Evolutionary conservation across 192 early-diverging fungal species (phyloP).

Genomic region (Fimicolochytrium jonesii): DNA sequence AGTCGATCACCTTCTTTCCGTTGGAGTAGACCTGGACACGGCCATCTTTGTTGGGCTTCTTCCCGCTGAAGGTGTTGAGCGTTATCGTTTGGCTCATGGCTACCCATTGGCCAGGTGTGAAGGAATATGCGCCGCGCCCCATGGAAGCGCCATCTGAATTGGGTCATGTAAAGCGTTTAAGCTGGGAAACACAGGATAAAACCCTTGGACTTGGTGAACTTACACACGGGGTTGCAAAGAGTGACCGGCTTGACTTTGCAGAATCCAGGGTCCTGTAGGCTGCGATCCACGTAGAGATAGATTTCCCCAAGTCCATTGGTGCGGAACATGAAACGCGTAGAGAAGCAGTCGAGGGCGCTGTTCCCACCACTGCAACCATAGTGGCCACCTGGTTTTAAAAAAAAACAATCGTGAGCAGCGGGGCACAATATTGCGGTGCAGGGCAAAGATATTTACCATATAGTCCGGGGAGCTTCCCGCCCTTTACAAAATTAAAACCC

Average conservation of each 20-base stretch:
- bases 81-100: slow-evolving; percentile 39
- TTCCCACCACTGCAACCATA: slow-evolving; percentile 42
- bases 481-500: slow-evolving; percentile 46
- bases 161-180: too few species aligned
- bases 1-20: slow-evolving; percentile 24
- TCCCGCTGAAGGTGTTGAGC: slow-evolving; percentile 25
- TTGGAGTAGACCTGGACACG: slow-evolving; percentile 21
- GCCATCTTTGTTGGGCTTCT: slow-evolving; percentile 23
- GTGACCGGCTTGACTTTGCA: slow-evolving; percentile 37
- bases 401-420: too few species aligned
- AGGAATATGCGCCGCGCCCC: slow-evolving; percentile 48
- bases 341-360: slow-evolving; percentile 47
- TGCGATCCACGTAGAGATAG: slow-evolving; percentile 39
- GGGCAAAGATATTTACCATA: neutral
- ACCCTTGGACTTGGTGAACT: too few species aligned
- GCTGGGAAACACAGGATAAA: too few species aligned
- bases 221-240: slow-evolving; percentile 43
- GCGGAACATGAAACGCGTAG: slow-evolving; percentile 50
- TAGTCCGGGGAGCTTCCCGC: slow-evolving; percentile 53
- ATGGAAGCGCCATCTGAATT: slow-evolving; percentile 44
- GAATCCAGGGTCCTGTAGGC: slow-evolving; percentile 6
- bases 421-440: neutral
- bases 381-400: slow-evolving; percentile 26
- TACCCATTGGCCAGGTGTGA: slow-evolving; percentile 43
- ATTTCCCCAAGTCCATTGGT: slow-evolving; percentile 42